Percentiles rank a stretch among this genome's conserved stretches.
Conservation (phyloP, 2,329 filamentous ascomycete species). For the Chaetothyriales sp. region DNA sequence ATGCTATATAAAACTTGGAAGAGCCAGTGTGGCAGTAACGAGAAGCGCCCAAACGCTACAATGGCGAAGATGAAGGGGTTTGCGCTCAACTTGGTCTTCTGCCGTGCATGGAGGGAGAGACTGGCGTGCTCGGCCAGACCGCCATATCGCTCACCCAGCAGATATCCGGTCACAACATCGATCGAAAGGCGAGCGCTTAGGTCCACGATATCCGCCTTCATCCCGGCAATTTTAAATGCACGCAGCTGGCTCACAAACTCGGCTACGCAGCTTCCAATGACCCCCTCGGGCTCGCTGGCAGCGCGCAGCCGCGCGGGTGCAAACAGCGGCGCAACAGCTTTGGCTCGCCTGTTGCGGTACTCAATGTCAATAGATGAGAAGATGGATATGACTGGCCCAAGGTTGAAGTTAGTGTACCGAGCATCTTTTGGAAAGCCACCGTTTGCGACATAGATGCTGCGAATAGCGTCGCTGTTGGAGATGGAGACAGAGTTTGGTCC, state of each 20-base stretch:
- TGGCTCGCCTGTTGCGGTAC: slow-evolving; percentile 31
- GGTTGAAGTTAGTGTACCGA: slow-evolving; percentile 42
- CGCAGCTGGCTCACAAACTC: slow-evolving; percentile 29
- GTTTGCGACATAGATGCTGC: slow-evolving; percentile 36
- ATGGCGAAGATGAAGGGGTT: slow-evolving; percentile 39
- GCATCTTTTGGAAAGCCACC: slow-evolving; percentile 40
- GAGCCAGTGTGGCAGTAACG: slow-evolving; percentile 33
- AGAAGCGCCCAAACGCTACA: slow-evolving; percentile 40
- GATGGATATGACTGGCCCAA: slow-evolving; percentile 40
- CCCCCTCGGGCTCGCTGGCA: slow-evolving; percentile 22
- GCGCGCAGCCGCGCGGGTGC: slow-evolving; percentile 29
- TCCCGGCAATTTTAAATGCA: slow-evolving; percentile 20
- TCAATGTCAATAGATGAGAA: slow-evolving; percentile 28
- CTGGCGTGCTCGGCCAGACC: slow-evolving; percentile 25
- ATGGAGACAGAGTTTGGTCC: slow-evolving; percentile 29
- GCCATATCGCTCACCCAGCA: slow-evolving; percentile 38
- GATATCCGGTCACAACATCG: slow-evolving; percentile 39
- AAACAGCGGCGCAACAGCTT: slow-evolving; percentile 37
- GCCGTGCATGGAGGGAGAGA: not conserved
- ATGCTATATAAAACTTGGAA: slow-evolving; percentile 15
- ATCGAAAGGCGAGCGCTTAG: slow-evolving; percentile 36
- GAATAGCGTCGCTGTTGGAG: slow-evolving; percentile 30
- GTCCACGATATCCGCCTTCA: slow-evolving; percentile 35
- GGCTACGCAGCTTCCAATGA: slow-evolving; percentile 29
- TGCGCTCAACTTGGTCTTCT: slow-evolving; percentile 24